Conservation (phyloP, 129 eudicot genomes). For the Daucus carota region DH1_v3.0 NC_030386.2:19506501-19507000, state of each 20-base stretch:
- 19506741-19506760: background rate
- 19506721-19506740: too few relatives aligned
- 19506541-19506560: too few relatives aligned
- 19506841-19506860: slow-evolving; percentile 17
- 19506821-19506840: slow-evolving; percentile 12
- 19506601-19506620: too few relatives aligned
- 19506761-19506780: slow-evolving; percentile 5
- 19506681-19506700: too few relatives aligned
- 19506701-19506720: too few relatives aligned
- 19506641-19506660: too few relatives aligned
- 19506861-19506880: slow-evolving; percentile 16
- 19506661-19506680: too few relatives aligned
- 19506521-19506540: too few relatives aligned
- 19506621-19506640: too few relatives aligned
- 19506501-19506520: too few relatives aligned
- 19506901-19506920: slow-evolving; percentile 12
- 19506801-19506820: background rate
- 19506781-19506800: slow-evolving; percentile 1
- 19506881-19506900: slow-evolving; percentile 20
- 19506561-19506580: too few relatives aligned
- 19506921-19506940: background rate
- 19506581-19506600: too few relatives aligned
- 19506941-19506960: slow-evolving; percentile 14
- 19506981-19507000: slow-evolving; percentile 11
- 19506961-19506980: slow-evolving; percentile 10